phyloP scores from a whole-genome alignment of 2,329 filamentous ascomycete genomes.

The Colletotrichum siamense region DNA sequence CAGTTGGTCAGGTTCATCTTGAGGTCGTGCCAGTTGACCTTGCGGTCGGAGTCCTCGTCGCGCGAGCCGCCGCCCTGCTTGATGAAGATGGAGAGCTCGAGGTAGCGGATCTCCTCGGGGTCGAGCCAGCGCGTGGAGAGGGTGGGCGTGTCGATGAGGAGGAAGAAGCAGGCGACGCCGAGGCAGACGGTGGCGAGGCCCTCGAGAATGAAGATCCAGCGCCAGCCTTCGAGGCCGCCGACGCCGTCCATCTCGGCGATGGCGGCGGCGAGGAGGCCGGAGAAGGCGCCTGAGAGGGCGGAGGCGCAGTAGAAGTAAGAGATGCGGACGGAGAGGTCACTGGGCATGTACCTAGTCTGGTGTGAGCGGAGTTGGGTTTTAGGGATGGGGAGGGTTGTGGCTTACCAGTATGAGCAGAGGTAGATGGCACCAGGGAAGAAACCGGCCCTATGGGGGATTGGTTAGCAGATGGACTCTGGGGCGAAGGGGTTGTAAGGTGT shows the following conservation, averaged over 20 bases:
- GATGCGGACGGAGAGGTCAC: conserved; percentile 46
- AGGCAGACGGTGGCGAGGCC: conserved; percentile 32
- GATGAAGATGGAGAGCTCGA: conserved; percentile 35
- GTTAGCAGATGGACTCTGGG: not conserved
- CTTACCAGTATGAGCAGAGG: conserved; percentile 53
- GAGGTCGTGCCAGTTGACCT: conserved; percentile 30
- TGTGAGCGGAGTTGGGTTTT: too few species aligned
- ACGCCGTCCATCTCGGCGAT: conserved; percentile 56
- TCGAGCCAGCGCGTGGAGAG: conserved; percentile 30
- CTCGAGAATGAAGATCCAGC: conserved; percentile 32
- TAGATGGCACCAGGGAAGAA: conserved; percentile 64
- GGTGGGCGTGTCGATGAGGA: conserved; percentile 28
- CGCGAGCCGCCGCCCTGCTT: conserved; percentile 27
- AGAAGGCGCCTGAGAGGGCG: conserved; percentile 71
- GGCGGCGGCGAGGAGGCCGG: conserved; percentile 61
- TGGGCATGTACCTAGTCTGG: conserved; percentile 56
- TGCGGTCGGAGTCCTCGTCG: conserved; percentile 25
- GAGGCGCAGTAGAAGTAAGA: conserved; percentile 75
- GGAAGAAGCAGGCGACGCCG: conserved; percentile 26
- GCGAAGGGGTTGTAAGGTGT: not conserved
- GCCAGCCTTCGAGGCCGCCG: conserved; percentile 46
- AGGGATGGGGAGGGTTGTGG: conserved; percentile 65
- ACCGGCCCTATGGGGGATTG: conserved; percentile 39
- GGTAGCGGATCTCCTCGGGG: conserved; percentile 27
- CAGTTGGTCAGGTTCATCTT: conserved; percentile 33